A percentile compares a stretch with the other conserved stretches of the same genome.
phyloP scores from a whole-genome alignment of 441 rosid genomes.

The Isatis lusitanica region DNA sequence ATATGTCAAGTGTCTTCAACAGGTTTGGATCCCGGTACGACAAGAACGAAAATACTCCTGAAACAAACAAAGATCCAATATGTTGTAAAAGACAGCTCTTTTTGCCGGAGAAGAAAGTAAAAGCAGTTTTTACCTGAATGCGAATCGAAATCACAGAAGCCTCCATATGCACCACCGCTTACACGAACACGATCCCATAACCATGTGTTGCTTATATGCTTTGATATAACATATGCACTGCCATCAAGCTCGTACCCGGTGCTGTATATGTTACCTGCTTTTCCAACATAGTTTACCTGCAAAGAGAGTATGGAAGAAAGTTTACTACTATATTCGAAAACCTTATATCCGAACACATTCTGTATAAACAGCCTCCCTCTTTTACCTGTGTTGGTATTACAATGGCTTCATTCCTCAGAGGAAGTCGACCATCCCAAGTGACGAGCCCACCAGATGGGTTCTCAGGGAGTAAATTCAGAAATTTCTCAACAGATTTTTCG shows the following conservation, averaged over 20 bases:
- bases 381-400: slow-evolving; percentile 89
- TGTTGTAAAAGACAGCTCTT: neutral
- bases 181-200: slow-evolving; percentile 97
- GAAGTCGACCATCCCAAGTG: slow-evolving; percentile 64
- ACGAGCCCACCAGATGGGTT: slow-evolving; percentile 43
- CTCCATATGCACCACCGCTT: slow-evolving; percentile 98
- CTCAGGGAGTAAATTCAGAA: slow-evolving; percentile 83
- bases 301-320: slow-evolving; percentile 8
- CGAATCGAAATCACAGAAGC: slow-evolving; percentile 89
- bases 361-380: neutral
- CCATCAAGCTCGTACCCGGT: slow-evolving; percentile 79
- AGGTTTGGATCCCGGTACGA: slow-evolving; percentile 97
- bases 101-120: neutral
- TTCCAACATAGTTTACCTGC: slow-evolving; percentile 96
- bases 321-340: neutral
- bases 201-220: slow-evolving; percentile 87
- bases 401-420: slow-evolving; percentile 79
- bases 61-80: neutral
- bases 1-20: slow-evolving; percentile 79
- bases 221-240: slow-evolving; percentile 93
- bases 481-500: slow-evolving; percentile 66
- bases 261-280: slow-evolving; percentile 80
- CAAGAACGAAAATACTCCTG: slow-evolving; percentile 87
- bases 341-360: neutral
- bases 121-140: slow-evolving; percentile 68